These are phyloP conservation scores for Trifolium dubium DNA, from an alignment of 306 rosid species.

Conservation along the genomic window DNA sequence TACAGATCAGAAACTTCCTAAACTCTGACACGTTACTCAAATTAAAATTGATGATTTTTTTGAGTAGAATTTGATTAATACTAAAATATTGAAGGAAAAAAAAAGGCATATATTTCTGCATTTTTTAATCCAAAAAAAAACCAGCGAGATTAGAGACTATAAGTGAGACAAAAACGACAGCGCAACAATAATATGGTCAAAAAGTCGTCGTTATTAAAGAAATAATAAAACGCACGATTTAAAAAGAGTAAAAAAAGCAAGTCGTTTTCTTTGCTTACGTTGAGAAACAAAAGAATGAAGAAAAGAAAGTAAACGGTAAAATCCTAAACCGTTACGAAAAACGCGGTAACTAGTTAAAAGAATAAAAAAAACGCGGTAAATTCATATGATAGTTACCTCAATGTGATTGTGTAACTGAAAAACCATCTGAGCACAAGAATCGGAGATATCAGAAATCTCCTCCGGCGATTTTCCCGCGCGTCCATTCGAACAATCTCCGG, in stretches of 20 bases:
- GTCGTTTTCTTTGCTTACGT: slow-evolving; percentile 39
- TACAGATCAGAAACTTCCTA: slow-evolving; percentile 50
- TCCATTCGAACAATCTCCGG: slow-evolving; percentile 63
- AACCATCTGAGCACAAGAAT: slow-evolving; percentile 92
- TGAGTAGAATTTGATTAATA: not conserved
- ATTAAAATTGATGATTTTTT: not conserved
- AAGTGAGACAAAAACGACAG: slow-evolving; percentile 39
- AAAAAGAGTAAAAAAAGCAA: slow-evolving; percentile 22
- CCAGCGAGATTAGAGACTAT: not conserved
- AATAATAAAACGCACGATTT: slow-evolving; percentile 1
- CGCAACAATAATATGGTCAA: not conserved
- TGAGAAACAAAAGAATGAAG: not conserved
- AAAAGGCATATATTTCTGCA: not conserved
- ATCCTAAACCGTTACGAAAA: not conserved
- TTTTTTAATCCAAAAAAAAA: not conserved
- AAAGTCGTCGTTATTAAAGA: not conserved
- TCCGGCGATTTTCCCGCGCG: slow-evolving; percentile 68
- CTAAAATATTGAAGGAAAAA: too few species aligned
- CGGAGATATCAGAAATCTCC: slow-evolving; percentile 79
- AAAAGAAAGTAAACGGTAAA: slow-evolving; percentile 9
- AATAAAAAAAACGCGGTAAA: slow-evolving; percentile 34
- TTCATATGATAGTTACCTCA: slow-evolving; percentile 64
- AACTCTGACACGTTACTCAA: slow-evolving; percentile 46
- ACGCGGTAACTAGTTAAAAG: not conserved
- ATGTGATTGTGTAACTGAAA: slow-evolving; percentile 80